Base-by-base conservation (phyloP, 139 green algal genomes). In the Penium margaritaceum region DNA sequence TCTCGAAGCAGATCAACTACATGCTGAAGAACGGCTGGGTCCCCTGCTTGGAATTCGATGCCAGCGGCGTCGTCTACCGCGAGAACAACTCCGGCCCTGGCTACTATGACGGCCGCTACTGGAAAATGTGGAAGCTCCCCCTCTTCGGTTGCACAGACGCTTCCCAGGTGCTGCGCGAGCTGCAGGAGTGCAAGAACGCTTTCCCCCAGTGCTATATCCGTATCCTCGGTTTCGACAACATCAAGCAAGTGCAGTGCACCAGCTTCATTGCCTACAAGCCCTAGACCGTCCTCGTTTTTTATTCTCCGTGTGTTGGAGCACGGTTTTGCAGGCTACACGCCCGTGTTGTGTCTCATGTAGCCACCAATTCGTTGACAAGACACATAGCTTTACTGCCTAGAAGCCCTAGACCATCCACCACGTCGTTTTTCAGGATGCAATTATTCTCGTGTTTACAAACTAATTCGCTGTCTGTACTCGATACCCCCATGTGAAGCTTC, bases 71-170 rank as follows among this genome's bases (percentile, higher is more conserved):
- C 35, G 30, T 76, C 24, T 53, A 21, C 71, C 27, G 67, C n/a
- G 68, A 76, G 21, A 76, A 81, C 73, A 61, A 74, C 70, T 76
- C 84, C 29, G 78, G 81, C 51, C 71, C 68, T 33, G 54, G 72
- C 69, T 93, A 94, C 89, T 84, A 91, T 80, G 88, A 95, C 79
- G 95, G 93, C 88, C 83, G 89, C 35, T 97, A 97, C 92, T 98
- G 94, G 94, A 95, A 91, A 19, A 96, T 99, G 92, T 99, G 89
- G 89, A 99, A 99, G 93, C 91, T 99, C 83, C 94, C 94, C 86
- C 96, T 99, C 92, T 99, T 96, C 90, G 94, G 94, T 85, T 99
- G 94, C 94, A 92, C 77, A 65, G 86, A 97, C 88, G 63, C 89
- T 72, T 70, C 75, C 71, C 83, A 95, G 82, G 94, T 99, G 65